These are phyloP conservation scores for Ceratobasidium papillatum DNA, from an alignment of 1,284 basidiomycete genomes.

Conservation along the genomic window DNA sequence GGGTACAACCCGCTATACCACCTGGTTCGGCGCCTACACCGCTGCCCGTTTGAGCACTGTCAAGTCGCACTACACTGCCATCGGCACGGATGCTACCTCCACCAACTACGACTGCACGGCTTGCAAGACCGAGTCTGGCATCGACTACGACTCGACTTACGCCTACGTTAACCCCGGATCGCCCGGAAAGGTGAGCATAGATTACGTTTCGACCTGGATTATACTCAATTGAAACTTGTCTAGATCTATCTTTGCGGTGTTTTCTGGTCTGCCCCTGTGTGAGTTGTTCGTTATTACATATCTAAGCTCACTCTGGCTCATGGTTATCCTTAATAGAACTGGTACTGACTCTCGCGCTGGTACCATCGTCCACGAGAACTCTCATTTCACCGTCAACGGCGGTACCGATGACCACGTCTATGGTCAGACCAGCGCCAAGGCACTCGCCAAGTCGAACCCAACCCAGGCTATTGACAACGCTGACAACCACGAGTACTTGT, in stretches of 20 bases:
- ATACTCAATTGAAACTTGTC: background rate
- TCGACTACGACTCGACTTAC: constrained; percentile 19
- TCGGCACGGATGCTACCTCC: constrained; percentile 28
- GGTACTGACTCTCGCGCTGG: constrained; percentile 28
- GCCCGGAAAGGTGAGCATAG: constrained; percentile 10
- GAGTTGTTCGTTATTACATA: background rate
- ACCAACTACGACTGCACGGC: constrained; percentile 38
- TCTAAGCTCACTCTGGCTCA: background rate
- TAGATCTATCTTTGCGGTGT: constrained; percentile 39
- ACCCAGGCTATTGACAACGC: constrained; percentile 18
- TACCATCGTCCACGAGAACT: constrained; percentile 37
- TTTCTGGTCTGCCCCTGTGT: constrained; percentile 40
- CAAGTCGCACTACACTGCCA: constrained; percentile 6
- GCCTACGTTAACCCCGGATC: constrained; percentile 32
- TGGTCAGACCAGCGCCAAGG: constrained; percentile 8
- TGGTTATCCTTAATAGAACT: background rate
- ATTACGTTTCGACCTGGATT: background rate
- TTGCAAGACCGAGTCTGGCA: constrained; percentile 14
- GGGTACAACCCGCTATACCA: constrained; percentile 31
- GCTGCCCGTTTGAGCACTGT: constrained; percentile 11
- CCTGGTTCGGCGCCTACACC: constrained; percentile 39
- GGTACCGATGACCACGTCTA: constrained; percentile 33
- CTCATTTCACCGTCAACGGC: constrained; percentile 35
- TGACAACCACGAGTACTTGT: constrained; percentile 33
- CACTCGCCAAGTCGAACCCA: constrained; percentile 20